Percentiles rank a stretch among this genome's conserved stretches.
Evolutionary conservation across 78 protist genomes (phyloP).

Genomic region (slime mould (Dictyostelium discoideum)): dicty_2.7 NC_007090.3:654501-655000

Average conservation of each 20-base stretch:
- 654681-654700: background rate
- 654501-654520: background rate
- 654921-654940: too few species aligned
- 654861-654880: too few species aligned
- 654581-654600: background rate
- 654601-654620: background rate
- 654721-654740: background rate
- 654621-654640: background rate
- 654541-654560: slow-evolving; percentile 51
- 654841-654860: too few species aligned
- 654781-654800: too few species aligned
- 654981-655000: too few species aligned
- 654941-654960: too few species aligned
- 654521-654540: slow-evolving; percentile 43
- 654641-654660: slow-evolving; percentile 20
- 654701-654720: background rate
- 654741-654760: background rate
- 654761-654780: too few species aligned
- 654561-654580: background rate
- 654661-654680: slow-evolving; percentile 5
- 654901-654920: too few species aligned
- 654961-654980: too few species aligned
- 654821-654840: too few species aligned
- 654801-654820: too few species aligned
- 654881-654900: too few species aligned